Base-by-base conservation (phyloP, 2,329 filamentous ascomycete species). In the Beauveria bassiana region DNA sequence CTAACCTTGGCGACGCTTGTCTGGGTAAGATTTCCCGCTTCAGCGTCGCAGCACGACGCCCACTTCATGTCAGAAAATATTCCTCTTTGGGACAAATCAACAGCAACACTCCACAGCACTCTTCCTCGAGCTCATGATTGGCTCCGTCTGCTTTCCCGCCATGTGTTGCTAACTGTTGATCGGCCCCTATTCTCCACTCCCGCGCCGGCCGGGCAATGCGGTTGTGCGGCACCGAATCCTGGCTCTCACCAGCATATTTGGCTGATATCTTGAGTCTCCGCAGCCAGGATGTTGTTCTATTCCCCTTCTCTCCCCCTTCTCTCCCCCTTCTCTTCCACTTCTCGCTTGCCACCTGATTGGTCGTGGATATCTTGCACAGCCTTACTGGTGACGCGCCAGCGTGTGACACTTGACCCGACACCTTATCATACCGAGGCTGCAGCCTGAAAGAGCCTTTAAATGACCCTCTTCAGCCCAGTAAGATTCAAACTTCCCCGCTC, bases 61-160 rank as follows among this genome's bases (percentile, higher is more conserved):
- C n/a, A 26, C 42, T 60, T 54, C 58, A 60, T 28, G 58, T 60
- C 58, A 60, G 58, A 53, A 46, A 52, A 53, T 22, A 47, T 60
- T 24, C 58, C 50, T 38, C 10, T 46, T 60, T 47, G 50, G 42
- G 58, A 54, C 42, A 53, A 16, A 53, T 47, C 28, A 24, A 60
- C 16, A 24, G 14, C 57, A 12, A 24, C 6, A 7, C 31, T 59
- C 56, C 56, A 43, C 56, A 20, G 7, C 3, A 16, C 20, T 10
- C 38, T 42, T 10, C 22, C 31, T 8, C 7, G 1, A 5, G 14
- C 22, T 34, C 24, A 5, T 52, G 47, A 59, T 59, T 59, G 57
- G 57, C 22, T 22, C 16, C 45, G 8, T 12, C 20, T 34, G 31
- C 22, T 18, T 12, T 59, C 14, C 18, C 18, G 10, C 46, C 31